These are phyloP conservation scores for Prasinococcaceae sp. DNA, from an alignment of 139 green algal species.

Conservation along the genomic window DNA sequence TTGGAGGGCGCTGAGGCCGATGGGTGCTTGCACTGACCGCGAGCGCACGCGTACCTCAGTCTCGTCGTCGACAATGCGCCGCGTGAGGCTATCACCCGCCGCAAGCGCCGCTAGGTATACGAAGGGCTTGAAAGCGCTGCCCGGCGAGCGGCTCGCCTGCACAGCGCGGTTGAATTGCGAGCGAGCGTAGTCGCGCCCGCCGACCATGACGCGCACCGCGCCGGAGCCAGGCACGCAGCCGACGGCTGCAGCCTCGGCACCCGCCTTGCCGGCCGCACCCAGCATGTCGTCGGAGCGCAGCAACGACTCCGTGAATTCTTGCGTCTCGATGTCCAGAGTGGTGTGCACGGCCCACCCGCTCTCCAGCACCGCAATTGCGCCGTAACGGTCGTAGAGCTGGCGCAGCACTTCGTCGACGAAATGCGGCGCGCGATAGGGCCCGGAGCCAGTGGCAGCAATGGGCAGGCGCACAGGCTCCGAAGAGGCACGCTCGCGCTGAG, in stretches of 20 bases:
- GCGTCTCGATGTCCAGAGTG: conserved; percentile 36
- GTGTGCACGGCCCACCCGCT: conserved; percentile 15
- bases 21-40: too few relatives aligned
- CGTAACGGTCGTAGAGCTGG: conserved; percentile 16
- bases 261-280: conserved; percentile 10
- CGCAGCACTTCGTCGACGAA: conserved; percentile 38
- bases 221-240: conserved; percentile 23
- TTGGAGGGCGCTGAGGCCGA: too few relatives aligned
- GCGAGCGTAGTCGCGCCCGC: conserved; percentile 16
- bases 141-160: conserved; percentile 6
- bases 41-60: too few relatives aligned
- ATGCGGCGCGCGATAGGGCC: conserved; percentile 34
- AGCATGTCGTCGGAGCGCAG: conserved; percentile 5
- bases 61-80: too few relatives aligned
- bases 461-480: conserved; percentile 14
- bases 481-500: background rate
- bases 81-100: background rate
- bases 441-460: conserved; percentile 6
- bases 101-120: conserved; percentile 28
- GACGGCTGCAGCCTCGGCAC: conserved; percentile 30
- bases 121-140: conserved; percentile 28
- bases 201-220: conserved; percentile 25
- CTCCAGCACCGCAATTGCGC: conserved; percentile 12
- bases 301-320: conserved; percentile 16
- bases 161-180: conserved; percentile 29